These are phyloP conservation scores for Eudorina sp. DNA, from an alignment of 139 green algal genomes.

Conservation along the genomic window DNA sequence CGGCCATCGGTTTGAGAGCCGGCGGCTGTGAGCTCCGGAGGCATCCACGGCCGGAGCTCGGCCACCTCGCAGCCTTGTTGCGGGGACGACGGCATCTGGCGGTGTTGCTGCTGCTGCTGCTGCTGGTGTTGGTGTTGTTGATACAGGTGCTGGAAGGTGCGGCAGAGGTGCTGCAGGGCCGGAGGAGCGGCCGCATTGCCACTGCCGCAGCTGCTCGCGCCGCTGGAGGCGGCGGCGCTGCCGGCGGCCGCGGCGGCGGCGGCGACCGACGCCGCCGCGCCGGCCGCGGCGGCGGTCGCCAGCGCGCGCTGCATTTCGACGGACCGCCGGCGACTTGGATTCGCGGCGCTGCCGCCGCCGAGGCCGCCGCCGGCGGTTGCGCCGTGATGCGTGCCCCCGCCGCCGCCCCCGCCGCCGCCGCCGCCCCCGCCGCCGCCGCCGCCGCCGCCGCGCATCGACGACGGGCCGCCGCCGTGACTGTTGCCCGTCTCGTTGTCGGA, in stretches of 20 bases:
- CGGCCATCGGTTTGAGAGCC: not conserved
- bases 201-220: not conserved
- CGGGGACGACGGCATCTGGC: not conserved
- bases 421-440: not conserved
- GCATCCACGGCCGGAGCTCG: not conserved
- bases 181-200: not conserved
- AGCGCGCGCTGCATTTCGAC: not conserved
- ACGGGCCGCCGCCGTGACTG: not conserved
- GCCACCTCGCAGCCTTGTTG: not conserved
- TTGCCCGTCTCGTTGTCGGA: constrained; percentile 1
- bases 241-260: not conserved
- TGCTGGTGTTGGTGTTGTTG: not conserved
- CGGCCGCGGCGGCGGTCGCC: not conserved
- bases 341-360: not conserved
- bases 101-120: constrained; percentile 12
- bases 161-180: not conserved
- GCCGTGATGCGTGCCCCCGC: not conserved
- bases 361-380: not conserved
- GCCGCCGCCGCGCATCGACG: not conserved
- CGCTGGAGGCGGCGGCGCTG: not conserved
- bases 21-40: not conserved
- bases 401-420: not conserved
- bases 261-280: not conserved
- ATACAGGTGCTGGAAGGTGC: not conserved
- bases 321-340: not conserved